phyloP scores from a whole-genome alignment of 2,329 filamentous ascomycete genomes.

The Colletotrichum magnum region DNA sequence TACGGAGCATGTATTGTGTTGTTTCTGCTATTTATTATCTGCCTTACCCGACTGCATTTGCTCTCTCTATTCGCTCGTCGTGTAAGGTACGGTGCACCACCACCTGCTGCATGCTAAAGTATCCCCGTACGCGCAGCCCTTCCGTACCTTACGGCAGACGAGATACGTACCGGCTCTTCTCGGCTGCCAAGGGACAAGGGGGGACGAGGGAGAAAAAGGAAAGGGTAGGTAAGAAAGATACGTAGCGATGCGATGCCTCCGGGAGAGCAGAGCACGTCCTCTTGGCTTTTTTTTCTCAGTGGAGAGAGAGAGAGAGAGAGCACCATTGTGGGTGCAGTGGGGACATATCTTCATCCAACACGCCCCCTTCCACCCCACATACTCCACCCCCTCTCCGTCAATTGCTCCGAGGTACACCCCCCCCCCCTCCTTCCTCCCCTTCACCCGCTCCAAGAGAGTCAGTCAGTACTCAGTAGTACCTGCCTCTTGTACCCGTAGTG shows the following conservation, averaged over 20 bases:
- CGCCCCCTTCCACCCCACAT: not conserved
- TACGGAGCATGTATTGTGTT: too few species aligned
- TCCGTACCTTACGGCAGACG: not conserved
- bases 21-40: too few species aligned
- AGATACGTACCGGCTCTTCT: not conserved
- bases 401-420: conserved; percentile 10
- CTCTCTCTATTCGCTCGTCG: too few species aligned
- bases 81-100: too few species aligned
- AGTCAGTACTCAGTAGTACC: conserved; percentile 1
- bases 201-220: too few species aligned
- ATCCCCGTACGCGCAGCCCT: too few species aligned
- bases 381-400: conserved; percentile 5
- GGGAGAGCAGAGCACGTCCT: conserved; percentile 38
- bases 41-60: too few species aligned
- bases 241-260: conserved; percentile 33
- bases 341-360: too few species aligned
- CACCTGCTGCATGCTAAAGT: too few species aligned
- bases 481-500: not conserved
- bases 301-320: conserved; percentile 2
- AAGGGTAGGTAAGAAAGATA: conserved; percentile 13
- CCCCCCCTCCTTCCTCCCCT: conserved; percentile 17
- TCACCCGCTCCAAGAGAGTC: conserved; percentile 28
- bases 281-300: conserved; percentile 36
- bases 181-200: conserved; percentile 6
- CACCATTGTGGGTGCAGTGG: conserved; percentile 9